Evolutionary conservation across 2,329 filamentous ascomycete genomes (phyloP), one percentile per base, ranked within the genome.

Genomic region (Venturia effusa): DNA sequence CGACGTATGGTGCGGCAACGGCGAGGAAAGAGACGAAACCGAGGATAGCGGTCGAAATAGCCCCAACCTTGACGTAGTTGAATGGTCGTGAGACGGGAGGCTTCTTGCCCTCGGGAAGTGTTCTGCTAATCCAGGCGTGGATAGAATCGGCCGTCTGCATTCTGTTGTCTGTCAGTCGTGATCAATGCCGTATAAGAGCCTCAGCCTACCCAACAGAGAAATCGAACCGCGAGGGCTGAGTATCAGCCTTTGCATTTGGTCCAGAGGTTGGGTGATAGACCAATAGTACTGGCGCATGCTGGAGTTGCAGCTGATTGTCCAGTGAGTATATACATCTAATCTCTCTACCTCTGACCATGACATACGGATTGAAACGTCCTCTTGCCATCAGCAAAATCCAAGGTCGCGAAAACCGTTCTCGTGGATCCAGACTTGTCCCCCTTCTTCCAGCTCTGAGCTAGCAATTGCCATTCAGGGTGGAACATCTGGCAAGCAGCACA

Each of bases 251-350:
- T 61, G 93, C 92, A 74, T 91, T 84, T 32, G 90, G 88, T 22
- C 94, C 94, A 64, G 82, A 77, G 5, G 92, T 97, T 30, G 94
- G 91, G 67, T 85, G 90, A 80, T 94, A 97, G 68, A 96, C 80
- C 55, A 97, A 79, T 54, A 99, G 82, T 45, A 97, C 88, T 1
- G 94, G 94, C 7, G 94, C 94, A 59, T 93, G 97, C 86, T 96
- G 90, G 51, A 99, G 86, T 76, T 89, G 87, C 69, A 97, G 84
- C 93, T 97, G 69, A 68, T 65, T 43, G 48, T 68, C 51, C 17
- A 30, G 57, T 74, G 62, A 74, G 69, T 64, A 64, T 48, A 13
- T 65, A 6, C 45, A 17, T 24, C 11, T 43, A 32, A 22, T 15
- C 22, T 32, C 48, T 4, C 30, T n/a, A 30, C 32, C n/a, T 32